These are phyloP conservation scores for Populus hybrid DNA, from an alignment of 441 rosid species.

Conservation along the genomic window DNA sequence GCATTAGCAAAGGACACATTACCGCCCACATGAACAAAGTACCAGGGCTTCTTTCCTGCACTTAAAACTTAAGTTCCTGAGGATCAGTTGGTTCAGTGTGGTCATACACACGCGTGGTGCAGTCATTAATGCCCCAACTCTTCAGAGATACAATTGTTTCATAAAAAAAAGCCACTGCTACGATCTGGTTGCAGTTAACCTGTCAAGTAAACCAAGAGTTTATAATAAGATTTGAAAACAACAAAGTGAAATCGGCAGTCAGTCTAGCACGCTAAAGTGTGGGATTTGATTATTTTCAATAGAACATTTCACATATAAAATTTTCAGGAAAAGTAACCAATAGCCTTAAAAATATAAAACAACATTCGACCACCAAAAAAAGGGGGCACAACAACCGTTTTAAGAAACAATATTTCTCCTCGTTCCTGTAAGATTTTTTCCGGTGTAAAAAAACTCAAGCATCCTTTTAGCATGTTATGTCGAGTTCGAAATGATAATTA, in stretches of 20 bases:
- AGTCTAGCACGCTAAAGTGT: neutral
- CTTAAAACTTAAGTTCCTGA: conserved; percentile 15
- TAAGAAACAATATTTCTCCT: neutral
- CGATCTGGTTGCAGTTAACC: conserved; percentile 18
- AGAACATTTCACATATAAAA: neutral
- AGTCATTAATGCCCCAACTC: neutral
- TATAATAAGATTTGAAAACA: neutral
- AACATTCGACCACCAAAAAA: neutral
- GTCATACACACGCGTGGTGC: conserved; percentile 7
- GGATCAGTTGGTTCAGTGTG: neutral
- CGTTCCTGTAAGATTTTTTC: neutral
- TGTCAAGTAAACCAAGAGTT: conserved; percentile 25
- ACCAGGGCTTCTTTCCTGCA: conserved; percentile 16
- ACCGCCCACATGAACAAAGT: conserved; percentile 22
- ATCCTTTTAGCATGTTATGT: neutral
- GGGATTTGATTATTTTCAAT: neutral
- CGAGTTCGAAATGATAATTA: neutral
- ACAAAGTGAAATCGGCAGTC: neutral
- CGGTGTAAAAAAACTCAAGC: neutral
- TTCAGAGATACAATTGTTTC: conserved; percentile 8
- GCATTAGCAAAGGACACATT: conserved; percentile 48
- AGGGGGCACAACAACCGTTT: neutral
- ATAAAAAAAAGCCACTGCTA: neutral
- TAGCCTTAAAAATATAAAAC: neutral
- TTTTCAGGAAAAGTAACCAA: neutral